These are phyloP conservation scores for Colletotrichum kahawae DNA, from an alignment of 2,329 filamentous ascomycete species.

Conservation along the genomic window DNA sequence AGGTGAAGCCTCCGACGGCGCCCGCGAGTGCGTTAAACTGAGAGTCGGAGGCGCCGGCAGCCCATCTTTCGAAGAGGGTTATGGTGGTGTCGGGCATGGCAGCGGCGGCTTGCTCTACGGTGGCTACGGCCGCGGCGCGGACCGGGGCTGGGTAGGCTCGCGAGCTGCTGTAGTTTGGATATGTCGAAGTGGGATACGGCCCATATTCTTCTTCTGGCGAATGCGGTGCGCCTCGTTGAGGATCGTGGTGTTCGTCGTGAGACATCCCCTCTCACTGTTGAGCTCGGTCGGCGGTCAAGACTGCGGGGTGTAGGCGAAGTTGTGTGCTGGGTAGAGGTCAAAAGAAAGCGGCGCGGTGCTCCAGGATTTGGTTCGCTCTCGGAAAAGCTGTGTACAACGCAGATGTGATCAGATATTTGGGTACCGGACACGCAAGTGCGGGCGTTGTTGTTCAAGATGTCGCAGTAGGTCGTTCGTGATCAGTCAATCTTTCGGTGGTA, in stretches of 20 bases:
- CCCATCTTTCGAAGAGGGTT: constrained; percentile 61
- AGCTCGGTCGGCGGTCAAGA: not conserved
- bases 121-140: constrained; percentile 9
- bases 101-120: constrained; percentile 12
- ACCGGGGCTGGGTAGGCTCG: constrained; percentile 21
- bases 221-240: constrained; percentile 27
- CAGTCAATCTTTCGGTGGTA: not conserved
- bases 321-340: not conserved
- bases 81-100: constrained; percentile 28
- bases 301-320: not conserved
- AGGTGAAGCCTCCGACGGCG: constrained; percentile 88
- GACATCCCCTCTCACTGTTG: constrained; percentile 47
- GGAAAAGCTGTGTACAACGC: not conserved
- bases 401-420: constrained; percentile 14
- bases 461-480: not conserved
- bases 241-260: constrained; percentile 50
- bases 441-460: not conserved
- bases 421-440: not conserved
- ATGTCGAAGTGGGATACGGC: constrained; percentile 29
- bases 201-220: constrained; percentile 40
- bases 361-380: not conserved
- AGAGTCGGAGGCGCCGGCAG: constrained; percentile 59
- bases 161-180: constrained; percentile 24
- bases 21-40: constrained; percentile 86
- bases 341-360: not conserved